Conservation (phyloP, 352 stramenopile genomes). For the Globisporangium paddicum region DNA sequence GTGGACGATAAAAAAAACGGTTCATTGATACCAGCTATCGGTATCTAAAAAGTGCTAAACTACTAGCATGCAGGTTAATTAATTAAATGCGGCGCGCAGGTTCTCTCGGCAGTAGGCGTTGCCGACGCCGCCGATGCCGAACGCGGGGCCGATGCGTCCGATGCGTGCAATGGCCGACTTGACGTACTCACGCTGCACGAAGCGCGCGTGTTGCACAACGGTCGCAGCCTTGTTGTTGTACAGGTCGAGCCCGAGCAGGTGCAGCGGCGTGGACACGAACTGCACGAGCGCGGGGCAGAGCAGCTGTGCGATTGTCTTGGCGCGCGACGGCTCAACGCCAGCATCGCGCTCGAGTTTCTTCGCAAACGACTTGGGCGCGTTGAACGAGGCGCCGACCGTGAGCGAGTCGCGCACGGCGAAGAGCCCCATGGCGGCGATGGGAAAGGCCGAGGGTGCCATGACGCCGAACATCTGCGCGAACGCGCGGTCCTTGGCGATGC, state of each 20-base stretch:
- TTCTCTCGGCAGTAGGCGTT: constrained; percentile 68
- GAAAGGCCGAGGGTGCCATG: constrained; percentile 68
- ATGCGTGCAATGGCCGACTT: constrained; percentile 84
- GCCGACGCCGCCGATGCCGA: constrained; percentile 86
- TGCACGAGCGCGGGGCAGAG: constrained; percentile 81
- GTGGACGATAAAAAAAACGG: neutral
- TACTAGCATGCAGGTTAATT: neutral
- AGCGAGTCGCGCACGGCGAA: constrained; percentile 86
- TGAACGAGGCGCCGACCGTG: constrained; percentile 87
- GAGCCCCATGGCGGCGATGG: constrained; percentile 72
- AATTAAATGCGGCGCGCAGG: constrained; percentile 37
- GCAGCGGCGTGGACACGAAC: constrained; percentile 86
- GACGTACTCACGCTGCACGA: constrained; percentile 80
- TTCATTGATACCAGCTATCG: neutral
- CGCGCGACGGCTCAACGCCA: constrained; percentile 40
- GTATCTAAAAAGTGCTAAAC: neutral
- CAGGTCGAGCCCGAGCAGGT: constrained; percentile 84
- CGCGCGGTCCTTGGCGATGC: constrained; percentile 89
- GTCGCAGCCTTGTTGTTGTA: constrained; percentile 76
- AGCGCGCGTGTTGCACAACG: constrained; percentile 30
- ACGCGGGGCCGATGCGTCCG: constrained; percentile 83
- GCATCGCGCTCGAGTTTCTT: constrained; percentile 51
- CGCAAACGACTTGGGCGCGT: constrained; percentile 67
- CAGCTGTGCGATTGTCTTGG: constrained; percentile 70
- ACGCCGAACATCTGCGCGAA: constrained; percentile 91